Evolutionary conservation across 768 basidiomycete species (phyloP).

Genomic region (Podaxis mareebaensis): DNA sequence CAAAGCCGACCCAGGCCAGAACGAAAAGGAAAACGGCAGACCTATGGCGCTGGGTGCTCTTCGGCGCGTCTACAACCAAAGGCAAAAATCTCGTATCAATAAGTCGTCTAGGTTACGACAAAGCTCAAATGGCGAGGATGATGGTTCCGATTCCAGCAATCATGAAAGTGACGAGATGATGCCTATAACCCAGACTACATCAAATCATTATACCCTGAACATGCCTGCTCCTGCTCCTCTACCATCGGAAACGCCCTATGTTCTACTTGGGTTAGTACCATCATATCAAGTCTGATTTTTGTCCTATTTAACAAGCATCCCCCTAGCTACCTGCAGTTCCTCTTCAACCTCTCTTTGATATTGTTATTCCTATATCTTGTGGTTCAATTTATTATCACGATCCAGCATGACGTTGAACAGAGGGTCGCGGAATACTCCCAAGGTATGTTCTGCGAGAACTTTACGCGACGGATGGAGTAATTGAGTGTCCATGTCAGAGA

Average conservation of each 20-base stretch:
- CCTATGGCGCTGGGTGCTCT: slow-evolving; percentile 66
- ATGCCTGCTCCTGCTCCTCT: slow-evolving; percentile 60
- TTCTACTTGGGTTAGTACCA: slow-evolving; percentile 76
- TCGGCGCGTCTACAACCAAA: slow-evolving; percentile 62
- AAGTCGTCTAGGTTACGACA: slow-evolving; percentile 25
- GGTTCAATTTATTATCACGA: slow-evolving; percentile 84
- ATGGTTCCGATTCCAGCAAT: slow-evolving; percentile 48
- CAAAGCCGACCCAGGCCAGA: slow-evolving; percentile 34
- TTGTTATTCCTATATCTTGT: slow-evolving; percentile 82
- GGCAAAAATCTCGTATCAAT: slow-evolving; percentile 46
- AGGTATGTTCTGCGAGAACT: slow-evolving; percentile 49
- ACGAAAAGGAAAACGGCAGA: slow-evolving; percentile 35
- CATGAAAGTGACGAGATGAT: slow-evolving; percentile 39
- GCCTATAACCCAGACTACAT: slow-evolving; percentile 54
- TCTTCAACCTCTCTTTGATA: slow-evolving; percentile 88
- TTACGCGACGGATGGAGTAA: neutral
- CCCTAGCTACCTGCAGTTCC: slow-evolving; percentile 86
- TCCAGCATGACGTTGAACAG: slow-evolving; percentile 87
- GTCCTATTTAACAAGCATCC: slow-evolving; percentile 18
- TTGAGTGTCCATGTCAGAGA: slow-evolving; percentile 48
- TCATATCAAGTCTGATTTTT: slow-evolving; percentile 5
- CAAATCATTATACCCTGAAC: slow-evolving; percentile 84
- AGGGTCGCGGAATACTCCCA: slow-evolving; percentile 86
- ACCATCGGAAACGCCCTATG: slow-evolving; percentile 71
- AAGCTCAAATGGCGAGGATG: slow-evolving; percentile 37